phyloP scores from a whole-genome alignment of 768 basidiomycete genomes.

The Agaricus bisporus region DNA sequence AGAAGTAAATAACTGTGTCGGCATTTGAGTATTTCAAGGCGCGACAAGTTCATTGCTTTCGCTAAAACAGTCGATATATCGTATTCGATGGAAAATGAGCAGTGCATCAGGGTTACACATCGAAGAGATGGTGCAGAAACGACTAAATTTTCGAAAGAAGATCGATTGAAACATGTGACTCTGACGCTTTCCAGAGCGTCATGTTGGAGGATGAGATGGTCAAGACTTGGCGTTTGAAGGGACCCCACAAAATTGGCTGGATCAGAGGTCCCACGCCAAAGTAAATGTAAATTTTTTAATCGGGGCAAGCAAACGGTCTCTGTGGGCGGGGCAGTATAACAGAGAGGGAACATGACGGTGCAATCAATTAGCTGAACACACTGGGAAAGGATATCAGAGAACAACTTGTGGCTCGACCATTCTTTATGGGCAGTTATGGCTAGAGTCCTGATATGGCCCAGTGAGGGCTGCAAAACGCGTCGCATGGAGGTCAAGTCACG shows the following conservation, averaged over 20 bases:
- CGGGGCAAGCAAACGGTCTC: slow-evolving; percentile 14
- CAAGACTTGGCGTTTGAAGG: slow-evolving; percentile 14
- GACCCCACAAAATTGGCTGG: slow-evolving; percentile 13
- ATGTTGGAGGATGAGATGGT: slow-evolving; percentile 11
- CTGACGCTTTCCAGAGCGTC: slow-evolving; percentile 3
- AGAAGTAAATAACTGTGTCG: not conserved
- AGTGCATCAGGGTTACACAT: slow-evolving; percentile 12
- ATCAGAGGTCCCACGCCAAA: slow-evolving; percentile 15
- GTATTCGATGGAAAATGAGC: slow-evolving; percentile 9
- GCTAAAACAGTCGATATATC: slow-evolving; percentile 9
- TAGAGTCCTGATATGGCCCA: slow-evolving; percentile 9
- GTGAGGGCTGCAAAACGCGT: slow-evolving; percentile 2
- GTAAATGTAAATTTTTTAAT: slow-evolving; percentile 11
- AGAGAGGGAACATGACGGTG: slow-evolving; percentile 15
- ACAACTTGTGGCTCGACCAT: not conserved
- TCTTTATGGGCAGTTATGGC: not conserved
- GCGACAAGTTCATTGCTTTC: not conserved
- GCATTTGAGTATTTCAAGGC: not conserved
- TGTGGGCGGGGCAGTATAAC: slow-evolving; percentile 8
- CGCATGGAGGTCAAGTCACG: slow-evolving; percentile 17
- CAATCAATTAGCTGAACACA: slow-evolving; percentile 14
- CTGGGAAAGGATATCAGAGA: slow-evolving; percentile 9
- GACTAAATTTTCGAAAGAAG: slow-evolving; percentile 11
- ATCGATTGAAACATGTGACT: slow-evolving; percentile 5
- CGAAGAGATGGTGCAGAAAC: slow-evolving; percentile 13